Evolutionary conservation across 805 yeast genomes (phyloP), one percentile per base, ranked within the genome.

Genomic region (Saturnispora saitoi): DNA sequence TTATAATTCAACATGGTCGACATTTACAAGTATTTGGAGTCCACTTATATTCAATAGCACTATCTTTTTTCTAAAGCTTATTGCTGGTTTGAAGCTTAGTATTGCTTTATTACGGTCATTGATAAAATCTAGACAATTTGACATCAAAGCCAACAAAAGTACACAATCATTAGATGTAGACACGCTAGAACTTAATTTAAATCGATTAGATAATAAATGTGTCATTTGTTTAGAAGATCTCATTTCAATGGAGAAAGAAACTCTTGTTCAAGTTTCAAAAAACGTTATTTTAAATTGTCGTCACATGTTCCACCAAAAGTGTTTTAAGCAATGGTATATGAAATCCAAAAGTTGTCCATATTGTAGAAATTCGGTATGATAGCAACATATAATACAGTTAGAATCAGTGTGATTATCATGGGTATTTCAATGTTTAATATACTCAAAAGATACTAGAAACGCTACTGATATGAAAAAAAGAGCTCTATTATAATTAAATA

Each of bases 271-370:
- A 19, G 29, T 5, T 40, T 48, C 11, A 28, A 29, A 30, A 41
- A 41, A 36, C 26, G 22, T 51, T 12, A 28, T 52, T 34, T 32
- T 54, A 31, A 42, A 48, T 11, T 56, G 60, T 39, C 40, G 48
- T 7, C 60, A 56, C 30, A 43, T 55, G 5, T 56, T 54, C 26
- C 60, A 56, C 38, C 41, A 37, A 14, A 37, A 45, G 6, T 56
- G 60, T 37, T 54, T 55, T 34, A 56, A 45, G 28, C 30, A 48
- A 24, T 56, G 60, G 60, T 56, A 56, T 32, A 26, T 48, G 40
- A 28, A 15, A 1, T 47, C 51, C 4, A 52, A 47, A 20, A 48
- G 42, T 8, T 56, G 60, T 43, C 60, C 60, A 1, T 55, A 50
- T 32, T 55, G 58, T 39, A 37, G 58, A 8, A 38, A 5, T n/a